Percentiles rank a stretch among this genome's conserved stretches.
Evolutionary conservation across 257 asterid genomes (phyloP).

Genomic region (Cruciata laevipes): DNA sequence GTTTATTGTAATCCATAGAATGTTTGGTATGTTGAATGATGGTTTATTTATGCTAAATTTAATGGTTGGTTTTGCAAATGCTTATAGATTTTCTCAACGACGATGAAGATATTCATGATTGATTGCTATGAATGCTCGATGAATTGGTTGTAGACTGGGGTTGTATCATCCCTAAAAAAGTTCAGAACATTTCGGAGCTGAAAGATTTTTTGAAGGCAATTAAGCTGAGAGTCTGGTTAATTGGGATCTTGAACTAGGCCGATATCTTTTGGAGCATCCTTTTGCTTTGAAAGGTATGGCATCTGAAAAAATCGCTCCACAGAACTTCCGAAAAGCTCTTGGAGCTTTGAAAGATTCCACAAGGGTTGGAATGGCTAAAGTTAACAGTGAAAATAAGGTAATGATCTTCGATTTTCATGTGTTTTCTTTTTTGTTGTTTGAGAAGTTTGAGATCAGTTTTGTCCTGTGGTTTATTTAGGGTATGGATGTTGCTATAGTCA

Average conservation of each 20-base stretch:
- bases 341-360: constrained; percentile 70
- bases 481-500: constrained; percentile 58
- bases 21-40: not conserved
- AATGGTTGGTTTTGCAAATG: too few species aligned
- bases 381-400: constrained; percentile 73
- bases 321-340: constrained; percentile 51
- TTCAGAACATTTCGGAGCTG: not conserved
- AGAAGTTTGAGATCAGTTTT: constrained; percentile 4
- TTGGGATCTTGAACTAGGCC: constrained; percentile 5
- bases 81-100: not conserved
- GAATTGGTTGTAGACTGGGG: not conserved
- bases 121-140: not conserved
- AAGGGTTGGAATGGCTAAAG: constrained; percentile 66
- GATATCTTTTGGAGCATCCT: constrained; percentile 9
- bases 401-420: not conserved
- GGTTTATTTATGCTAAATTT: not conserved
- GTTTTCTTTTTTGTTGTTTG: not conserved
- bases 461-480: constrained; percentile 34
- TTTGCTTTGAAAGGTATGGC: constrained; percentile 34
- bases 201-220: not conserved
- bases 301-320: constrained; percentile 45
- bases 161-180: not conserved
- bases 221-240: not conserved
- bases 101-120: not conserved
- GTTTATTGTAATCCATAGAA: not conserved